Base-by-base conservation (phyloP, 2,329 filamentous ascomycete genomes). In the Aspergillus chevalieri region DNA sequence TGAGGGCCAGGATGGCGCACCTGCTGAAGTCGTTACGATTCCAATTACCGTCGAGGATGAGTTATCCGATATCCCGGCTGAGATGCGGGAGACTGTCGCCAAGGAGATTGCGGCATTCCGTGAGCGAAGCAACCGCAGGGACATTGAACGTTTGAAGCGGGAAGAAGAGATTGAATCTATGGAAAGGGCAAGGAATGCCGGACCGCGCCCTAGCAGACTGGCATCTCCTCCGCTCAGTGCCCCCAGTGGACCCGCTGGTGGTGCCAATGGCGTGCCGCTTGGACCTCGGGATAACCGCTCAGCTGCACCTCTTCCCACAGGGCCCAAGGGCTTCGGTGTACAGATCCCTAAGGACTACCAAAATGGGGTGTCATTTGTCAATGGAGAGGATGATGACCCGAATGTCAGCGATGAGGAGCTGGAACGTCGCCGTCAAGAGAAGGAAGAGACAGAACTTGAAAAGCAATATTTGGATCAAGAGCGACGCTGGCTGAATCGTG, bases 71-170 rank as follows among this genome's bases (percentile, higher is more conserved):
- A 96, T 98, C 44, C 93, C 93, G 0, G 86, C 89, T 1, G 93
- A 97, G 65, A 94, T 95, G 89, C 85, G 93, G 21, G 93, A 95
- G 65, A 91, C 89, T 0, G 93, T 98, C 14, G 89, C 93, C 0
- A 86, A 86, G 50, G 94, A 98, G 67, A 98, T 98, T 61, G 85
- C 89, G 0, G 88, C 91, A 0, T 98, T 98, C 75, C 81, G 93
- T 56, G 93, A 98, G 57, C 81, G 92, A 17, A 96, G 92, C 59
- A 95, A 84, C 52, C 83, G 87, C 53, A 81, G 92, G 36, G 93
- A 98, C 64, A 74, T 94, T 63, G 93, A 98, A 68, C 86, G 93
- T 3, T 73, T 95, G 33, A 84, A 85, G 63, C 79, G 86, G 42
- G 93, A 98, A 68, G 93, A 98, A 66, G 92, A 97, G 65, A 83